These are phyloP conservation scores for Syncephalastrum racemosum DNA, from an alignment of 371 early-diverging fungal species.

Conservation along the genomic window DNA sequence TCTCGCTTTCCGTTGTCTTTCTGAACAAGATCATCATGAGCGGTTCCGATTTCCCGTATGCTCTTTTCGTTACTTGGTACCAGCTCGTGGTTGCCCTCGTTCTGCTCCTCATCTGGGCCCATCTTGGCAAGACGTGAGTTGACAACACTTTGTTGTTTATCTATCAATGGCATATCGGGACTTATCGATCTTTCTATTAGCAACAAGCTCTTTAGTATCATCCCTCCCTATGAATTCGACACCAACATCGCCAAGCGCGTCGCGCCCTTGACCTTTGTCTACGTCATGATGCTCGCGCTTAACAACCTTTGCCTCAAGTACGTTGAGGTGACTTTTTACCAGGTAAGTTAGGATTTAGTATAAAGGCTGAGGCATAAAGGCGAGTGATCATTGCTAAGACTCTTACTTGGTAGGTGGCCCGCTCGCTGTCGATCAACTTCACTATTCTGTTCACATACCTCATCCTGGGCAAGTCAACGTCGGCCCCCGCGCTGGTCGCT, in stretches of 20 bases:
- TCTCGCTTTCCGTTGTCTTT: slow-evolving; percentile 74
- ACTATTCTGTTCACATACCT: slow-evolving; percentile 69
- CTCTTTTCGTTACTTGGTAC: slow-evolving; percentile 70
- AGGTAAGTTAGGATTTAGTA: slow-evolving; percentile 40
- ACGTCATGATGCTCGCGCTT: slow-evolving; percentile 71
- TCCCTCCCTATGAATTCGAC: slow-evolving; percentile 73
- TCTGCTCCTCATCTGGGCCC: slow-evolving; percentile 59
- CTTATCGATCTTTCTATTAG: slow-evolving; percentile 25
- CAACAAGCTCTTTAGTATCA: slow-evolving; percentile 55
- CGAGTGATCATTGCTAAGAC: neutral
- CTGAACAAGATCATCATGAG: slow-evolving; percentile 75
- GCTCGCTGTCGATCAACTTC: slow-evolving; percentile 72
- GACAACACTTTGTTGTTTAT: neutral
- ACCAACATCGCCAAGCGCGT: slow-evolving; percentile 54
- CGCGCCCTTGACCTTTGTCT: slow-evolving; percentile 66
- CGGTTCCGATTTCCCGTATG: slow-evolving; percentile 67
- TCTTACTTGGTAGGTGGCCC: slow-evolving; percentile 50
- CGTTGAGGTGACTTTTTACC: slow-evolving; percentile 75
- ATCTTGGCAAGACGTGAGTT: slow-evolving; percentile 60
- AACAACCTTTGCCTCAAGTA: slow-evolving; percentile 71
- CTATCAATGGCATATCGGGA: no score
- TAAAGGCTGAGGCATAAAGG: neutral
- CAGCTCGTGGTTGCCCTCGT: slow-evolving; percentile 67
- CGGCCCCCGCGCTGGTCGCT: slow-evolving; percentile 54
- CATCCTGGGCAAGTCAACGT: slow-evolving; percentile 61